Evolutionary conservation across 805 yeast species (phyloP).

Genomic region (Candida sakaeoensis): DNA sequence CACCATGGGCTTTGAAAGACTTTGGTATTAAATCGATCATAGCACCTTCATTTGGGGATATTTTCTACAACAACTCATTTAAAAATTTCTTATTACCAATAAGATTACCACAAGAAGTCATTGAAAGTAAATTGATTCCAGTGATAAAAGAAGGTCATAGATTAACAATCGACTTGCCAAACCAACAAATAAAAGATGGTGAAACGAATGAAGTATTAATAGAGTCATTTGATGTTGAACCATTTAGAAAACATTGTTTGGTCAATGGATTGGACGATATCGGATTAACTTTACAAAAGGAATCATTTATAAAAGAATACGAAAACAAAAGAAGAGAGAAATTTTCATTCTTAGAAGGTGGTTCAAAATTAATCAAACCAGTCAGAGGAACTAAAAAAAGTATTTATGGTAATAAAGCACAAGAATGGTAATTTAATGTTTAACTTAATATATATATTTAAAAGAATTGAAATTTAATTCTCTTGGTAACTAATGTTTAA

Average conservation of each 20-base stretch:
- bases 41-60: conserved; percentile 98
- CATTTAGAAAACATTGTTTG: conserved; percentile 91
- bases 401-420: conserved; percentile 61
- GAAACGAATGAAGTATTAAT: conserved; percentile 61
- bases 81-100: conserved; percentile 95
- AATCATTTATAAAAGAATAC: conserved; percentile 65
- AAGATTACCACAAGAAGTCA: conserved; percentile 77
- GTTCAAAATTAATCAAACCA: conserved; percentile 66
- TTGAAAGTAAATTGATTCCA: conserved; percentile 70
- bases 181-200: conserved; percentile 74
- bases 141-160: conserved; percentile 69
- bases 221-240: conserved; percentile 82
- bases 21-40: conserved; percentile 94
- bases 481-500: background rate
- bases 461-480: background rate
- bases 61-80: conserved; percentile 94
- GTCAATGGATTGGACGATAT: conserved; percentile 95
- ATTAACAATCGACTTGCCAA: conserved; percentile 79
- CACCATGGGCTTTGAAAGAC: conserved; percentile 98
- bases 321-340: conserved; percentile 73
- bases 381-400: conserved; percentile 66
- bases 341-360: conserved; percentile 92
- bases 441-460: background rate
- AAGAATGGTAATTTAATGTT: conserved; percentile 57
- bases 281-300: conserved; percentile 91